Conservation (phyloP, 768 basidiomycete genomes). For the Psilocybe tampanensis region DNA sequence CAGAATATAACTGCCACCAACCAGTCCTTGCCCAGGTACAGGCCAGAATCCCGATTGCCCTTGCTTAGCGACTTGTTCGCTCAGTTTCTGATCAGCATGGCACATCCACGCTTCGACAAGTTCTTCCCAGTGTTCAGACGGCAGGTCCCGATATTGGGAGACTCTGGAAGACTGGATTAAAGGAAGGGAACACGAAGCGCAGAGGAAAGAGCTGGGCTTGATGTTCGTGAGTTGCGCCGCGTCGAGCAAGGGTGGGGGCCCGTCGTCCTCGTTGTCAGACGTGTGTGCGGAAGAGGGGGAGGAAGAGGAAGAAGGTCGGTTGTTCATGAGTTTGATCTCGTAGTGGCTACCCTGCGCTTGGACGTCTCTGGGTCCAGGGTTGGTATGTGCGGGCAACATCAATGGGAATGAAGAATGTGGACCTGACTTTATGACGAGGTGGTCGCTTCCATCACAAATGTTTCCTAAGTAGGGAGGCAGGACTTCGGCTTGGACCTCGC, state of each 20-base stretch:
- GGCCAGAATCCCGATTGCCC: constrained; percentile 81
- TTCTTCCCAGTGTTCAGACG: constrained; percentile 97
- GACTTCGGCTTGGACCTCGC: constrained; percentile 69
- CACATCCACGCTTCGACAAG: constrained; percentile 99
- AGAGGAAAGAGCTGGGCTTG: constrained; percentile 69
- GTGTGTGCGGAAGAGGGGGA: constrained; percentile 21
- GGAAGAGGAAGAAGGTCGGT: constrained; percentile 22
- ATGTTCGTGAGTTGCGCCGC: constrained; percentile 61
- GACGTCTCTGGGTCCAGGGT: constrained; percentile 64
- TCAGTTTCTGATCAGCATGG: constrained; percentile 84
- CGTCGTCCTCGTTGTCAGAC: constrained; percentile 28
- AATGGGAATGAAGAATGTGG: constrained; percentile 59
- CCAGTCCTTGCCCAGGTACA: constrained; percentile 65
- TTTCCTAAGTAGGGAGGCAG: constrained; percentile 46
- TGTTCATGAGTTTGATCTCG: constrained; percentile 68
- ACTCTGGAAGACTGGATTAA: constrained; percentile 60
- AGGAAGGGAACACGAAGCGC: constrained; percentile 78
- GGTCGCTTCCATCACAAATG: constrained; percentile 47
- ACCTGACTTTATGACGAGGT: constrained; percentile 64
- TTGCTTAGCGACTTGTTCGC: constrained; percentile 64
- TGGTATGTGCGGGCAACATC: constrained; percentile 54
- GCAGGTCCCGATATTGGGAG: constrained; percentile 75
- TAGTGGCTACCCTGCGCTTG: constrained; percentile 58
- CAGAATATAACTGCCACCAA: constrained; percentile 89
- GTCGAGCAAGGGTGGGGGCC: constrained; percentile 58